Percentiles rank a stretch among this genome's conserved stretches.
Evolutionary conservation across 1,284 basidiomycete genomes (phyloP).

Genomic region (Cerioporus squamosus): DNA sequence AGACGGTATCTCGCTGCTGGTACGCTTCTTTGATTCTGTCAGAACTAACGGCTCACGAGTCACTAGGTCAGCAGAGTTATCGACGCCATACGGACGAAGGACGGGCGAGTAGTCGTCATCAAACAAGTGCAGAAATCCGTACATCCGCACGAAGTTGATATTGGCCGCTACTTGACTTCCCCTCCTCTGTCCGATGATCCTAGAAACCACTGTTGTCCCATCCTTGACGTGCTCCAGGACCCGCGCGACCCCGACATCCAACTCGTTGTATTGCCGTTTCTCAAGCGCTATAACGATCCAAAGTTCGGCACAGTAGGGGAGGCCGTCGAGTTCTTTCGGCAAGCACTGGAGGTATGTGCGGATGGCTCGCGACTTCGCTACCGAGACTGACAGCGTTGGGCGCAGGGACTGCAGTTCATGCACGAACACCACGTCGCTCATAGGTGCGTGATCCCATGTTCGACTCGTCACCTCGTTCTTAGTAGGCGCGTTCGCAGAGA

Average conservation of each 20-base stretch:
- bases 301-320: conserved; percentile 22
- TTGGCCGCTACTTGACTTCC: conserved; percentile 13
- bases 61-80: too few relatives aligned
- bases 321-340: conserved; percentile 25
- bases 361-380: too few relatives aligned
- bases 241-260: conserved; percentile 5
- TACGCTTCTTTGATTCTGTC: too few relatives aligned
- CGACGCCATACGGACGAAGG: conserved; percentile 32
- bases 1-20: not conserved
- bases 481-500: conserved; percentile 39
- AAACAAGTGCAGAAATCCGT: conserved; percentile 19
- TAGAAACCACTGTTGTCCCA: conserved; percentile 24
- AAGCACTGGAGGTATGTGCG: conserved; percentile 26
- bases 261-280: conserved; percentile 28
- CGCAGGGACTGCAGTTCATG: conserved; percentile 11
- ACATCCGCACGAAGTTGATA: conserved; percentile 24
- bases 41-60: too few relatives aligned
- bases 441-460: too few relatives aligned
- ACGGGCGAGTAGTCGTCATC: conserved; percentile 26
- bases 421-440: conserved; percentile 9
- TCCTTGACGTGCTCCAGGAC: conserved; percentile 22
- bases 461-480: too few relatives aligned
- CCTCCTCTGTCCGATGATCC: conserved; percentile 3
- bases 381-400: not conserved
- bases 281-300: conserved; percentile 21